Evolutionary conservation across 805 yeast species (phyloP).

Genomic region (Citeromyces nyonsensis): DNA sequence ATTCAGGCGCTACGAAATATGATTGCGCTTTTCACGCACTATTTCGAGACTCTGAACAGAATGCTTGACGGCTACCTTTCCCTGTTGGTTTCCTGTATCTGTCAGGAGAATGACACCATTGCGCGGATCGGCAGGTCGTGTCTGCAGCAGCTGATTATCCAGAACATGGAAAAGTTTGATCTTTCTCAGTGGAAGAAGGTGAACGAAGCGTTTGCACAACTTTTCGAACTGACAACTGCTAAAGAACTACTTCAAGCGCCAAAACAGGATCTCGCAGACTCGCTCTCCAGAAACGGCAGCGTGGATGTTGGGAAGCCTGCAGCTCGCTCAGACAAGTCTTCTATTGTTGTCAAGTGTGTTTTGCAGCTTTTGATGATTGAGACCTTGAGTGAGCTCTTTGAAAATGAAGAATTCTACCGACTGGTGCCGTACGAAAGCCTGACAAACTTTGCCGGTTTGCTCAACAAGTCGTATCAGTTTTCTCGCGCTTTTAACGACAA

Average conservation of each 20-base stretch:
- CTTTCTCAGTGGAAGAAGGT: slow-evolving; percentile 63
- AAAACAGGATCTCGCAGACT: slow-evolving; percentile 5
- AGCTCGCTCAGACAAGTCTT: slow-evolving; percentile 28
- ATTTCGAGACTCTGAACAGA: slow-evolving; percentile 60
- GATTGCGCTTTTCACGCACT: slow-evolving; percentile 71
- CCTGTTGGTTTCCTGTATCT: slow-evolving; percentile 72
- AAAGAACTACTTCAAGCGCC: slow-evolving; percentile 36
- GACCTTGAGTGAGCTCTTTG: slow-evolving; percentile 66
- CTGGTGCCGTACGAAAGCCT: slow-evolving; percentile 54
- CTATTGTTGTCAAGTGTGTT: slow-evolving; percentile 85
- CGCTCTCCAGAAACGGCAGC: slow-evolving; percentile 2
- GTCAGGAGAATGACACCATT: slow-evolving; percentile 94
- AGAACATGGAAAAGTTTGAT: slow-evolving; percentile 52
- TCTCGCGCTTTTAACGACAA: slow-evolving; percentile 82
- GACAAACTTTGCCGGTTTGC: slow-evolving; percentile 37
- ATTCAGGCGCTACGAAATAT: slow-evolving; percentile 88
- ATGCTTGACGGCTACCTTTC: slow-evolving; percentile 70
- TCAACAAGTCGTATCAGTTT: slow-evolving; percentile 63
- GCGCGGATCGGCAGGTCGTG: slow-evolving; percentile 91
- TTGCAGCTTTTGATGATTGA: slow-evolving; percentile 83
- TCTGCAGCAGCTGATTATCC: slow-evolving; percentile 61
- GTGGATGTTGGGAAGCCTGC: too few species aligned
- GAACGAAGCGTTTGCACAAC: slow-evolving; percentile 42
- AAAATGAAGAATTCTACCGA: slow-evolving; percentile 50
- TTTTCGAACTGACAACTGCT: slow-evolving; percentile 80